Conservation (phyloP, 1,139 yeast species). For the Pichia sp. region DNA sequence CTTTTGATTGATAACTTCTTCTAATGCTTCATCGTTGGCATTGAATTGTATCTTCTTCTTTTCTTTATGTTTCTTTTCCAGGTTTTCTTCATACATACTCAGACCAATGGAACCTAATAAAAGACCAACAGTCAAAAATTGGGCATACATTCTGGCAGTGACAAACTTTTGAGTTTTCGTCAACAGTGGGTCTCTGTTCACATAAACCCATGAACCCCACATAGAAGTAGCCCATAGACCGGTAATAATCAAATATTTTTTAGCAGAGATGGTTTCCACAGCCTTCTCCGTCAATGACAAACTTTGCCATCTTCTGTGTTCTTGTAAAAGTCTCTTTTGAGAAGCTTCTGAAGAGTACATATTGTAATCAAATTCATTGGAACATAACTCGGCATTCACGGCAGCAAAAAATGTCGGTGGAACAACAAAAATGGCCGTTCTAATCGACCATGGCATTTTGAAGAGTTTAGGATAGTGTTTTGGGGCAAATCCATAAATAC, state of each 20-base stretch:
- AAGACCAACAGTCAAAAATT: conserved; percentile 62
- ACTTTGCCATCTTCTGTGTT: conserved; percentile 43
- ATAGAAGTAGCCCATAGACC: conserved; percentile 83
- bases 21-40: conserved; percentile 33
- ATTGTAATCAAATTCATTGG: conserved; percentile 44
- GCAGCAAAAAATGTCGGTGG: conserved; percentile 54
- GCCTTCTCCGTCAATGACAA: conserved; percentile 29
- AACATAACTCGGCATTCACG: conserved; percentile 52
- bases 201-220: conserved; percentile 74
- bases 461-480: conserved; percentile 34
- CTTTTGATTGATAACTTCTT: conserved; percentile 24
- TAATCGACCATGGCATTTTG: conserved; percentile 42
- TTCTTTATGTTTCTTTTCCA: conserved; percentile 17
- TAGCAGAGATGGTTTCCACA: conserved; percentile 28
- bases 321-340: conserved; percentile 33
- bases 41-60: conserved; percentile 16
- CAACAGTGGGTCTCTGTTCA: conserved; percentile 71
- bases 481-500: conserved; percentile 36
- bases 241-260: conserved; percentile 71
- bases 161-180: conserved; percentile 79
- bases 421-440: conserved; percentile 48
- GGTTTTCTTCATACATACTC: conserved; percentile 54
- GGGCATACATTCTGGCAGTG: conserved; percentile 93
- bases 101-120: conserved; percentile 57
- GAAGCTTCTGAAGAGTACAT: conserved; percentile 34